Conservation (phyloP, 225 moss, liverwort and hornwort species). For the Marchantia polymorpha region DNA sequence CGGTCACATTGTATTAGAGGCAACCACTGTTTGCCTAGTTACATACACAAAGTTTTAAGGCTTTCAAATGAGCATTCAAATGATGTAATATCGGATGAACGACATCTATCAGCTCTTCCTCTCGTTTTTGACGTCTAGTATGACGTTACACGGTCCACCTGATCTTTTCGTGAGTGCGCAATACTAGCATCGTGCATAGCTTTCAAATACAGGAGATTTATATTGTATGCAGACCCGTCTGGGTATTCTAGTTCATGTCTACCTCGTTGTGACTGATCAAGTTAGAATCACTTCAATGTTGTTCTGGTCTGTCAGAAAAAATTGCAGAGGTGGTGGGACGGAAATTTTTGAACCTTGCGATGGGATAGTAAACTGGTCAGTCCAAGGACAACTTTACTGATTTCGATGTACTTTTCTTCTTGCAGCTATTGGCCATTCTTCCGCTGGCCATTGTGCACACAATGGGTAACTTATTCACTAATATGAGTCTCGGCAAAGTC, state of each 20-base stretch:
- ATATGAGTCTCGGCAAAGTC: conserved; percentile 93
- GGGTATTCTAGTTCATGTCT: background rate
- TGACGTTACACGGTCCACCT: background rate
- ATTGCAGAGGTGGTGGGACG: background rate
- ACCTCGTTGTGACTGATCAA: background rate
- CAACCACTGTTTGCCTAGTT: background rate
- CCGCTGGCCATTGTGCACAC: conserved; percentile 92
- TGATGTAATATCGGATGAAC: background rate
- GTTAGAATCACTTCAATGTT: background rate
- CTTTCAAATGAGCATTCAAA: background rate
- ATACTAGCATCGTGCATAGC: background rate
- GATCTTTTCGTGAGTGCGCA: background rate
- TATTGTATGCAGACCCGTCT: background rate
- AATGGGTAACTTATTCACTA: conserved; percentile 90
- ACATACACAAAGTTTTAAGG: background rate
- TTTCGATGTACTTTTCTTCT: background rate
- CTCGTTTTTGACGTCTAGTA: background rate
- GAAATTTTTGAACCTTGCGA: background rate
- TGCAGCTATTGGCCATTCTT: conserved; percentile 65
- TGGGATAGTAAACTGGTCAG: too few relatives aligned
- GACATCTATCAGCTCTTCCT: background rate
- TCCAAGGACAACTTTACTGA: background rate
- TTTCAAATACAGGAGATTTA: too few relatives aligned
- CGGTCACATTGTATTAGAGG: too few relatives aligned
- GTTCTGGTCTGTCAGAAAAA: background rate